Evolutionary conservation across 139 green algal species (phyloP), one percentile per base, ranked within the genome.

Genomic region (Axilococcus clingmanii): DNA sequence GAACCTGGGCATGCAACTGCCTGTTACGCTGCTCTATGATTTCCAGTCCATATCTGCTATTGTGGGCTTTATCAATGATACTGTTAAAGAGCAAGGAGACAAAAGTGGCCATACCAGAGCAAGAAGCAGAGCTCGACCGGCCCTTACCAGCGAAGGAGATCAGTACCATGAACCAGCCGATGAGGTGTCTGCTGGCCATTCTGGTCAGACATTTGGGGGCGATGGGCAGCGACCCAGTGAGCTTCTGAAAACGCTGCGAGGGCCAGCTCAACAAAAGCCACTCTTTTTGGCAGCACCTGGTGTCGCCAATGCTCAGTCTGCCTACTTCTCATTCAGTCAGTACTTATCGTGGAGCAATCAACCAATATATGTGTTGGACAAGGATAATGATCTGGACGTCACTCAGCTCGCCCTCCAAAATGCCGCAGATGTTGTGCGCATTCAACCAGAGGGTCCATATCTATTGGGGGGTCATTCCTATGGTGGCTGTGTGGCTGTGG

Each of bases 301-400:
- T n/a, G 84, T 94, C 20, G 84, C 84, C 31, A 94, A 94, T 50
- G 84, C 81, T 1, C 84, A 94, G 70, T 74, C 64, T 2, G 81
- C 81, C 8, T 91, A 88, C 68, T 88, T 88, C 56, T 61, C 51
- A 41, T 88, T 87, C 61, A 65, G 42, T 8, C 44, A 56, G 48
- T 76, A 72, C 65, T 11, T 57, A 12, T 37, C 54, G 46, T 85
- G 77, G 77, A 75, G 59, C 35, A 78, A 75, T 40, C 79, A 94
- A 68, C 84, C 84, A 40, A 94, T 94, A 44, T 92, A 89, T 34
- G 81, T 91, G 34, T 58, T 94, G 40, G 84, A 94, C 63, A 94
- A 94, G 62, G 84, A 94, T 75, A 91, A 94, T 46, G 81, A 94
- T 55, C 59, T 94, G 11, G 74, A 81, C 58, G 76, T 94, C 11